Base-by-base conservation (phyloP, 225 moss, liverwort and hornwort species). In the Marchantia polymorpha region DNA sequence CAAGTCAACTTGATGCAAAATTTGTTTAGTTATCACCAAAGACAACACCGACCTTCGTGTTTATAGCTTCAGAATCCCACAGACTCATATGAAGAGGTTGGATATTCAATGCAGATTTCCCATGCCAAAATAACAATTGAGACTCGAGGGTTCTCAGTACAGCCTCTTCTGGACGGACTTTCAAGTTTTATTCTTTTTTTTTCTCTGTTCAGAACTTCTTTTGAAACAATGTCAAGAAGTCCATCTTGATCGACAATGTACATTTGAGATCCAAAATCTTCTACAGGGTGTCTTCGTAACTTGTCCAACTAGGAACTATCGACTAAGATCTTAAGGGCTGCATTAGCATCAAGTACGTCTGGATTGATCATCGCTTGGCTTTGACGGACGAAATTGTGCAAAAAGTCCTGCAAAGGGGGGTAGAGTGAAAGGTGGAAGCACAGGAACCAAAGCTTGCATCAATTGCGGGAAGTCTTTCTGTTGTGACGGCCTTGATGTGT, bases 371-470 rank as follows among this genome's bases (percentile, higher is more conserved):
- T 64, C 58, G 9, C 64, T 48, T 17, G 78, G 78, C 76, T 74
- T 83, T 26, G 82, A 83, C 81, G 82, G 87, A 64, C 54, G 66
- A 71, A 77, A 85, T 20, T 76, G 77, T 25, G 92, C 79, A 74
- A 92, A 83, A 55, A 84, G 72, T 9, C 81, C 82, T 64, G 77
- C 52, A 51, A 80, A 86, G 58, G 94, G 93, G 60, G 96, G 90
- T 76, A 97, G 80, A 12, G 92, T 92, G 75, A 93, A 97, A 76
- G 94, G 94, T 14, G 93, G 92, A 82, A 97, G 94, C 56, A 91
- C 92, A 77, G 93, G 89, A 63, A 93, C 78, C 77, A 83, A 81
- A 88, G 58, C 83, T 71, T 84, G 72, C 78, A 76, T 58, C 68
- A 59, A 73, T 75, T 80, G 82, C 12, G 84, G 72, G 69, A 83